Evolutionary conservation across 768 basidiomycete species (phyloP), one percentile per base, ranked within the genome.

Genomic region (Serendipita sp.): DNA sequence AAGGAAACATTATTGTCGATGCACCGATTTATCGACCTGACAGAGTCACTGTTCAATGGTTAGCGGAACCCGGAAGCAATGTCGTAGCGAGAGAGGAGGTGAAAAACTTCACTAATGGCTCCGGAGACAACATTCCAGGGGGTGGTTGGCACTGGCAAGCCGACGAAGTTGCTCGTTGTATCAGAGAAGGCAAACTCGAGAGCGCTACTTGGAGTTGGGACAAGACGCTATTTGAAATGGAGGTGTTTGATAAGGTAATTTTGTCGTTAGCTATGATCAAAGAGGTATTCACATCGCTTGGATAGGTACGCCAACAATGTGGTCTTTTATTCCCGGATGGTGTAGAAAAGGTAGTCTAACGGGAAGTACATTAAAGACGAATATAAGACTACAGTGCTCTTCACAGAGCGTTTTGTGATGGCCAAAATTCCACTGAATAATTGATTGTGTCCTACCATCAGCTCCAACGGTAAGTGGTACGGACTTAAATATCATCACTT

Each of bases 121-220:
- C 37, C 1, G 38, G 44, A 8, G 86, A 88, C 71, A 85, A 85
- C 69, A 74, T 78, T 3, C 72, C 70, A 35, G 89, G 88, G 8
- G 77, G 76, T 38, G 92, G 90, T 5, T 89, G 82, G 86, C 82
- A 89, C 72, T 94, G 85, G 73, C 82, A 93, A 73, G 90, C 91
- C 2, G 92, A 94, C 70, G 90, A 93, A 66, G 89, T 91, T 10
- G 91, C 88, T 16, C 74, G 88, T 56, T 89, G 86, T 70, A 76
- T 91, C 24, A 74, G 83, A 45, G 85, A 86, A 63, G 86, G 86
- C 2, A 88, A 86, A 77, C 75, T 75, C 30, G 84, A 92, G 74
- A 90, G 89, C 69, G 77, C 77, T 3, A 69, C 83, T 37, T 92
- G 90, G 88, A 80, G 84, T 1, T 86, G 86, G 68, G 82, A 84